Conservation (phyloP, 768 basidiomycete genomes). For the Xerocomellus chrysenteron region DNA sequence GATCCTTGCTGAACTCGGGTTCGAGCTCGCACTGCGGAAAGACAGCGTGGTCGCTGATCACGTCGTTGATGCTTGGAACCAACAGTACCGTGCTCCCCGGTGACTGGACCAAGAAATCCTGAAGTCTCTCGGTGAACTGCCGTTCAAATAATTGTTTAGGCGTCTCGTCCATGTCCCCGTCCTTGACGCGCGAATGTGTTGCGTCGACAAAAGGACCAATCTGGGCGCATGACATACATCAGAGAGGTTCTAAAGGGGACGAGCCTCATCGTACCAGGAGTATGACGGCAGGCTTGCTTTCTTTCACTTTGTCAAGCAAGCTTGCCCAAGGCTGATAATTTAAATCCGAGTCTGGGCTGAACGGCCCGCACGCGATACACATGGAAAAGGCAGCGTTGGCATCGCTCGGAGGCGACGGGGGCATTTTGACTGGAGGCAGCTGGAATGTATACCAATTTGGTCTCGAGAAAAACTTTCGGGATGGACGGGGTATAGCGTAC, state of each 20-base stretch:
- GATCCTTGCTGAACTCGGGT: constrained; percentile 43
- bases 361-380: constrained; percentile 83
- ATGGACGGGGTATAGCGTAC: constrained; percentile 45
- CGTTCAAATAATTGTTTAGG: constrained; percentile 68
- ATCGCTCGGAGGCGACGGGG: constrained; percentile 35
- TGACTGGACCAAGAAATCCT: constrained; percentile 53
- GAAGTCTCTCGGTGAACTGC: constrained; percentile 59
- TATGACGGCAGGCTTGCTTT: constrained; percentile 69
- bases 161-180: constrained; percentile 67
- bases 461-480: not conserved
- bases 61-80: constrained; percentile 80
- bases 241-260: not conserved
- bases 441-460: constrained; percentile 25
- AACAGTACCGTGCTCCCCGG: constrained; percentile 74
- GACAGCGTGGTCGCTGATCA: constrained; percentile 74
- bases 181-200: constrained; percentile 68
- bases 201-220: constrained; percentile 90
- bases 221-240: constrained; percentile 39
- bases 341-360: constrained; percentile 75
- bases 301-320: constrained; percentile 60
- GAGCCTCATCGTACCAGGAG: constrained; percentile 57
- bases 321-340: constrained; percentile 68
- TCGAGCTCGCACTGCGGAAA: constrained; percentile 78
- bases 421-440: constrained; percentile 62
- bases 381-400: constrained; percentile 57